Evolutionary conservation across 352 stramenopile species (phyloP), one percentile per base, ranked within the genome.

Genomic region (Phytopythium delawarense): DNA sequence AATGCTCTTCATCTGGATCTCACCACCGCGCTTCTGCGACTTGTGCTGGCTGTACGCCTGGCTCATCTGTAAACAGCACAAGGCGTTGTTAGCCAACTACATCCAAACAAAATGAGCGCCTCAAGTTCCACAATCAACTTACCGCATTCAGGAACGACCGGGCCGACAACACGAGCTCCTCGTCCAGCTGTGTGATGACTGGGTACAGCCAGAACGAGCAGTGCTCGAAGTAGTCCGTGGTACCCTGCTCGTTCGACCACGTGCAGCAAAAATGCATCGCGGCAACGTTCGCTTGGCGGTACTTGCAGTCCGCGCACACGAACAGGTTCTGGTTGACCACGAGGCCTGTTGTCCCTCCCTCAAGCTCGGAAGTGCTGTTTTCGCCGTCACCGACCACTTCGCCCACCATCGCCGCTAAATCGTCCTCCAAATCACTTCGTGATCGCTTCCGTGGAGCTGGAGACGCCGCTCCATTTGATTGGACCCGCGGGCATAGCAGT

Each of bases 191-290:
- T 25, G 82, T 84, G 48, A 92, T 89, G 34, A 96, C 78, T 18
- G 88, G 88, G 54, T 91, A 88, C 59, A 95, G 64, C 82, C 85
- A 94, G 48, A 95, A 91, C 7, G 84, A 95, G 57, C 76, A 96
- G 65, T 96, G 87, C 69, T 96, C 88, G 52, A 94, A 96, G 68
- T 96, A 96, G 60, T 94, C 87, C 2, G 87, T 96, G 42, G 75
- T 91, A 23, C 85, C 87, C 63, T 96, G 87, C 61, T 96, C 87
- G 58, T 94, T 94, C 40, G 85, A 94, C 87, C 87, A 96, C 20
- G 82, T 89, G 60, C 87, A 96, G 59, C 87, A 96, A 52, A 96
- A 96, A 42, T 96, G 87, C 70, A 94, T 89, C 7, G 82, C 74
- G 23, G 85, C 84, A 23, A 94, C 76, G 61, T 88, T 92, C 15